phyloP scores from a whole-genome alignment of 495 filamentous ascomycete genomes.

The Jackrogersella minutella region DNA sequence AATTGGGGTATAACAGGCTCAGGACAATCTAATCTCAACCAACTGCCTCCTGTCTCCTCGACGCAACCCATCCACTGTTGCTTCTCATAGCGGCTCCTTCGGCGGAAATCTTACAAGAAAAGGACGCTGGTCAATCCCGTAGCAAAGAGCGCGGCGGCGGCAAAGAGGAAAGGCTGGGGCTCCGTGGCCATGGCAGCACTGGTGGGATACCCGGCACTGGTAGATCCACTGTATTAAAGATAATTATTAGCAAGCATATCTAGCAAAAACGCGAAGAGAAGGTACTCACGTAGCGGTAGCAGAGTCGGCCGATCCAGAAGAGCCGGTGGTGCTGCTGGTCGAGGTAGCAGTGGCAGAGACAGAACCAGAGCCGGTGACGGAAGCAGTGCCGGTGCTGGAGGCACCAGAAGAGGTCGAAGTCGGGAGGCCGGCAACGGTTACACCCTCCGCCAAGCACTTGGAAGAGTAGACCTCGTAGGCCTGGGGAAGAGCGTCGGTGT shows the following conservation, averaged over 20 bases:
- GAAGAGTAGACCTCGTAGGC: slow-evolving; percentile 44
- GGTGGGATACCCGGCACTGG: slow-evolving; percentile 14
- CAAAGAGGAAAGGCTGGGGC: slow-evolving; percentile 35
- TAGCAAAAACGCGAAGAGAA: neutral
- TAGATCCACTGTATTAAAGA: slow-evolving; percentile 9
- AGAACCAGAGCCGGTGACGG: slow-evolving; percentile 16
- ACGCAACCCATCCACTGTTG: neutral
- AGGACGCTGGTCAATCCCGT: slow-evolving; percentile 37
- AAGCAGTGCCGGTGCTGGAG: slow-evolving; percentile 27
- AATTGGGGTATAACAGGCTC: slow-evolving; percentile 35
- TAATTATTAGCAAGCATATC: slow-evolving; percentile 9
- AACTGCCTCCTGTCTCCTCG: neutral
- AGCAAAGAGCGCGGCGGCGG: slow-evolving; percentile 36
- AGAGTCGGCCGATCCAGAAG: slow-evolving; percentile 15
- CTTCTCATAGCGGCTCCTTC: neutral
- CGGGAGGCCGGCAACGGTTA: slow-evolving; percentile 42
- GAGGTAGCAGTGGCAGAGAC: slow-evolving; percentile 23
- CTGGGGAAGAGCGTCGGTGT: slow-evolving; percentile 31
- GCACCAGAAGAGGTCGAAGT: slow-evolving; percentile 30
- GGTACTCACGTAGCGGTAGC: slow-evolving; percentile 32
- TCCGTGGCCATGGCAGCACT: slow-evolving; percentile 29
- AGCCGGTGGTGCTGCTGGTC: slow-evolving; percentile 3
- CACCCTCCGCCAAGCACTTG: slow-evolving; percentile 44
- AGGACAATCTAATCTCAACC: slow-evolving; percentile 12
- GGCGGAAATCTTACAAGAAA: slow-evolving; percentile 28